Percentiles rank a stretch among this genome's conserved stretches.
Conservation (phyloP, 2,329 filamentous ascomycete species). For the Coniella vitis region DNA sequence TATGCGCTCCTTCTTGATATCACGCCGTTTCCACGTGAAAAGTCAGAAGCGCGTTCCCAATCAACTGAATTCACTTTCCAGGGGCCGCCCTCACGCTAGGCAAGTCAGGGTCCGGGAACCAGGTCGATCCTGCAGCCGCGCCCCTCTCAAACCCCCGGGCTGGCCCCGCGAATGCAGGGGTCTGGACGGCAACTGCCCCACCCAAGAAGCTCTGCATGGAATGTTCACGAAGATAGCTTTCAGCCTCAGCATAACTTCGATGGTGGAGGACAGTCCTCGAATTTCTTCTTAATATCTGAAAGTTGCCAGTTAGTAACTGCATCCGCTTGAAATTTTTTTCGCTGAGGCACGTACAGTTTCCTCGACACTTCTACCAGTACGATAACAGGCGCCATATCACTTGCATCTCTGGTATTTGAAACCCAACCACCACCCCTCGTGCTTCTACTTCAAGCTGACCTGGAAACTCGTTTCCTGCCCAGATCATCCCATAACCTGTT, state of each 20-base stretch:
- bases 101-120: not conserved
- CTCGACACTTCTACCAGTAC: too few species aligned
- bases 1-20: too few species aligned
- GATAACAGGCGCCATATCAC: too few species aligned
- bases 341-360: too few species aligned
- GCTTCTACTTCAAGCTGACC: not conserved
- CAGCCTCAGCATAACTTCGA: not conserved
- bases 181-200: constrained; percentile 6
- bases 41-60: too few species aligned
- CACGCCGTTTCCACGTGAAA: too few species aligned
- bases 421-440: not conserved
- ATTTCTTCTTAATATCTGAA: not conserved
- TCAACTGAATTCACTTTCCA: too few species aligned
- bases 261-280: not conserved
- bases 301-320: too few species aligned
- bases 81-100: too few species aligned
- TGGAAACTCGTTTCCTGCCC: not conserved
- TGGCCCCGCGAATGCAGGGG: constrained; percentile 5
- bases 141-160: not conserved
- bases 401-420: too few species aligned
- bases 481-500: too few species aligned
- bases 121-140: not conserved
- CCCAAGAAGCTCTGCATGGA: constrained; percentile 12
- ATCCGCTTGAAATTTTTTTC: too few species aligned
- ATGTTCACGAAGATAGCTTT: constrained; percentile 10